Percentiles rank a stretch among this genome's conserved stretches.
Evolutionary conservation across 192 early-diverging fungal genomes (phyloP).

Genomic region (Backusella luteola): DNA sequence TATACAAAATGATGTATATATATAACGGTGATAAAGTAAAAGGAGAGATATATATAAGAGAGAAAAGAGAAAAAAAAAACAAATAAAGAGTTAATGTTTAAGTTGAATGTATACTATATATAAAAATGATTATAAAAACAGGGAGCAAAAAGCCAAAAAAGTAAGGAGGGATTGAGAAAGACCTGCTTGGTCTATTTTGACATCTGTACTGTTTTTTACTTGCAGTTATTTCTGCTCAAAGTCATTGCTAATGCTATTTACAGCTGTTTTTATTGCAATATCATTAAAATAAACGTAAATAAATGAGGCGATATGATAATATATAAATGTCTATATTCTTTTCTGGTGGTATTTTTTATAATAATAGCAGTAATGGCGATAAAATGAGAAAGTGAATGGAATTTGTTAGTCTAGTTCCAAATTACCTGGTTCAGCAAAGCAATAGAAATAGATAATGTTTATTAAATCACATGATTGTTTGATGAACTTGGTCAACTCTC

Average conservation of each 20-base stretch:
- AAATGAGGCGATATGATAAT: not conserved
- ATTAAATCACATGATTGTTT: not conserved
- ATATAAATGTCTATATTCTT: not conserved
- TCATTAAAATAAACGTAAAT: not conserved
- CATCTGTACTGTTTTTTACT: slow-evolving; percentile 1
- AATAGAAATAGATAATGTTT: not conserved
- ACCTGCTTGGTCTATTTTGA: slow-evolving; percentile 4
- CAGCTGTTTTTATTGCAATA: not conserved
- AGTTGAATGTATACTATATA: slow-evolving; percentile 5
- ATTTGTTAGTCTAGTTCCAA: slow-evolving; percentile 1
- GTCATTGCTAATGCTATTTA: not conserved
- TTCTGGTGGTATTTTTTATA: not conserved
- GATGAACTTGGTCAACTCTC: slow-evolving; percentile 1
- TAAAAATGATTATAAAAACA: slow-evolving; percentile 1
- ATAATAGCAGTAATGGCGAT: not conserved
- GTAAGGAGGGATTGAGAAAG: not conserved
- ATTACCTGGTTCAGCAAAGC: not conserved
- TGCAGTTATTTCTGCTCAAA: not conserved
- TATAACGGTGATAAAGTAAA: not conserved
- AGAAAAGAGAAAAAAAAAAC: not conserved
- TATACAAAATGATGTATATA: not conserved
- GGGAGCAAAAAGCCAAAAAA: not conserved
- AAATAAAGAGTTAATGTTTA: not conserved
- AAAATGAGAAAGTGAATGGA: not conserved
- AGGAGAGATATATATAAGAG: not conserved